phyloP scores from a whole-genome alignment of 148 eudicot species.

The Fagopyrum homotropicum region DNA sequence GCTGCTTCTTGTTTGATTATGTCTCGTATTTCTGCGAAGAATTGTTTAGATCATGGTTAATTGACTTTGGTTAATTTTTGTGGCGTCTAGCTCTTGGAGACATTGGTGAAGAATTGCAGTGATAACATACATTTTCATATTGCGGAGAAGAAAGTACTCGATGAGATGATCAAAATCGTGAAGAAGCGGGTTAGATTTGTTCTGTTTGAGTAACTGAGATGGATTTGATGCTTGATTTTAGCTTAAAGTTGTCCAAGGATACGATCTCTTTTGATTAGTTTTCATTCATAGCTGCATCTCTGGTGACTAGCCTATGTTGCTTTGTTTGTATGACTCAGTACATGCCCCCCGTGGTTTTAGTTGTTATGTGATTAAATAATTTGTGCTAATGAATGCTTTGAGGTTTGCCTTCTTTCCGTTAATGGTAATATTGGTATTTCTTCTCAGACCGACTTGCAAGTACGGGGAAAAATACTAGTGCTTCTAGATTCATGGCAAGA shows the following conservation, averaged over 20 bases:
- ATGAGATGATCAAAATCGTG: slow-evolving; percentile 82
- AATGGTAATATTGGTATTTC: neutral
- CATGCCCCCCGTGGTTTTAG: neutral
- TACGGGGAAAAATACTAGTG: slow-evolving; percentile 61
- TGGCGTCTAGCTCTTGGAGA: slow-evolving; percentile 69
- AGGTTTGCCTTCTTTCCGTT: neutral
- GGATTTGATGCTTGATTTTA: neutral
- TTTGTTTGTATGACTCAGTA: too few relatives aligned
- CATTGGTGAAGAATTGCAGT: slow-evolving; percentile 96
- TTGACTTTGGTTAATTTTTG: neutral
- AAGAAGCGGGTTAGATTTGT: slow-evolving; percentile 61
- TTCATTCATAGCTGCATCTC: too few relatives aligned
- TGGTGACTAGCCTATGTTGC: too few relatives aligned
- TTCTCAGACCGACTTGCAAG: slow-evolving; percentile 68
- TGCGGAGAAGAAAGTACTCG: slow-evolving; percentile 64
- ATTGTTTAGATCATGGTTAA: neutral
- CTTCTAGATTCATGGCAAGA: slow-evolving; percentile 89
- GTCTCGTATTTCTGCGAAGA: neutral
- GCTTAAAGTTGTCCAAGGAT: neutral
- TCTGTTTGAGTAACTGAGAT: neutral
- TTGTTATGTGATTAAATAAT: neutral
- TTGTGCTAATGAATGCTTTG: neutral
- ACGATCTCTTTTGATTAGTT: too few relatives aligned
- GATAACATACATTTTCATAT: slow-evolving; percentile 77
- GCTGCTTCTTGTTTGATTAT: neutral